These are phyloP conservation scores for Kernera saxatilis DNA, from an alignment of 345 rosid species.

Conservation along the genomic window DNA sequence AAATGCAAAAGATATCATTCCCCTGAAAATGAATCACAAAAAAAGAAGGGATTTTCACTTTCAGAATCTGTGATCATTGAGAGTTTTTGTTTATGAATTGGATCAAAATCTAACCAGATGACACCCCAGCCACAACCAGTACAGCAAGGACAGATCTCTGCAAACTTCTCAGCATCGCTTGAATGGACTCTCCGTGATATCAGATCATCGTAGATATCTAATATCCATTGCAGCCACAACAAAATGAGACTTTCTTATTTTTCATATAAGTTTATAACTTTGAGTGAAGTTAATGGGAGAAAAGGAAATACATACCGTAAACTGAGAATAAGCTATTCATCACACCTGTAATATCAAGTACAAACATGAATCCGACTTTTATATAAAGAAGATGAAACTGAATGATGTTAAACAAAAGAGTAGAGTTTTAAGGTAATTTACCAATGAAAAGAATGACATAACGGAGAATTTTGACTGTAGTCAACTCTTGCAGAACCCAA, in stretches of 20 bases:
- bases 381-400: neutral
- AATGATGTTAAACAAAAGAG: neutral
- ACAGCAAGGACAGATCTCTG: constrained; percentile 94
- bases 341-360: constrained; percentile 55
- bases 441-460: constrained; percentile 94
- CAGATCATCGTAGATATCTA: constrained; percentile 91
- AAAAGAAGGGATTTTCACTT: neutral
- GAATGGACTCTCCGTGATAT: constrained; percentile 89
- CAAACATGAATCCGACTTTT: neutral
- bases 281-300: neutral
- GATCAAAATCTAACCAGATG: constrained; percentile 56
- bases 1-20: constrained; percentile 82
- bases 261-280: neutral
- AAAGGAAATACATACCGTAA: constrained; percentile 46
- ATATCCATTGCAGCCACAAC: neutral
- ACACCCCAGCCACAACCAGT: constrained; percentile 95
- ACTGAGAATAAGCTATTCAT: constrained; percentile 98
- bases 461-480: constrained; percentile 69
- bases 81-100: neutral
- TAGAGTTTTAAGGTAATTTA: constrained; percentile 24
- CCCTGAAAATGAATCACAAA: constrained; percentile 56
- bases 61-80: neutral
- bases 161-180: constrained; percentile 98
- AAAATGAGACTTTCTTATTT: neutral
- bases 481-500: constrained; percentile 89